Evolutionary conservation across 331 rosid genomes (phyloP).

Genomic region (Arachis monticola): DNA sequence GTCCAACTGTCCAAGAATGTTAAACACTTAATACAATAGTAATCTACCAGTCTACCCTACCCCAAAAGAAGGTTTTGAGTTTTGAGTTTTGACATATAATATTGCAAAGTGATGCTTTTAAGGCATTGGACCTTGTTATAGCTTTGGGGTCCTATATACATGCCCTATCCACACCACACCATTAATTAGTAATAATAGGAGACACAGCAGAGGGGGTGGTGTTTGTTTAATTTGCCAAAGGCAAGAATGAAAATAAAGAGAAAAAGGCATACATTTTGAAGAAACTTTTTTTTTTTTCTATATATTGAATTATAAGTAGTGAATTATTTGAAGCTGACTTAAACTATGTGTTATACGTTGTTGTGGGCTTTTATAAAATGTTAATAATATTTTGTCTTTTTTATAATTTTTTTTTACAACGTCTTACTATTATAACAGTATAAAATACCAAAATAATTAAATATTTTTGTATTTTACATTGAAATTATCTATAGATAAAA

Average conservation of each 20-base stretch:
- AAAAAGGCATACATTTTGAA: no score
- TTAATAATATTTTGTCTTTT: no score
- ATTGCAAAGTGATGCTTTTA: conserved; percentile 45
- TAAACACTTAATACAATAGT: not conserved
- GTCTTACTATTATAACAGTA: no score
- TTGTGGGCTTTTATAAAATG: no score
- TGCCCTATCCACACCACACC: conserved; percentile 19
- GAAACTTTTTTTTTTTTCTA: no score
- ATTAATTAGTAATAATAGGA: not conserved
- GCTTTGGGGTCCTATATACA: conserved; percentile 34
- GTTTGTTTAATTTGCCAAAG: not conserved
- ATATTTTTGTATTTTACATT: no score
- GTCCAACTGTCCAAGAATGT: not conserved
- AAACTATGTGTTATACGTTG: no score
- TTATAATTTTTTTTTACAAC: no score
- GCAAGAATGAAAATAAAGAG: conserved; percentile 1
- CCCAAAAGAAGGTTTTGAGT: conserved; percentile 32
- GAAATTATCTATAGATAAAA: no score
- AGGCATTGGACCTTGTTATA: conserved; percentile 37
- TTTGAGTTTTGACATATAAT: conserved; percentile 13
- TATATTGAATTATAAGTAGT: no score
- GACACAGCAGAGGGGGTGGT: conserved; percentile 11
- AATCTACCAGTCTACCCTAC: not conserved
- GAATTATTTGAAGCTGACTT: no score
- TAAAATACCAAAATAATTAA: no score